Evolutionary conservation across 805 yeast species (phyloP).

Genomic region (Schwanniomyces yamadae): DNA sequence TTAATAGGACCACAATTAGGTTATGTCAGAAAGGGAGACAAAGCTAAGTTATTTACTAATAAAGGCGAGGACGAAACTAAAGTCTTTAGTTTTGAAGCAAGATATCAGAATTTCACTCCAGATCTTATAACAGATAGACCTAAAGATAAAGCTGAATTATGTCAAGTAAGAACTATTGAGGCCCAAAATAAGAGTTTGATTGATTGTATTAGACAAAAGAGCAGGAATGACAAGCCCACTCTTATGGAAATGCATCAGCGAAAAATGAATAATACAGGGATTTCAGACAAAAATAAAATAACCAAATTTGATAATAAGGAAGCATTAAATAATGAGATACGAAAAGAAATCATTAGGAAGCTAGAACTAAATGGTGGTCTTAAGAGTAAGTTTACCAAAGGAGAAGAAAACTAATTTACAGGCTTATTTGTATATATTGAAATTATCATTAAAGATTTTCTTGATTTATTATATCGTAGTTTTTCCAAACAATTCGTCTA

Average conservation of each 20-base stretch:
- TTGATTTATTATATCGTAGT: constrained; percentile 6
- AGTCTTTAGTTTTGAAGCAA: not conserved
- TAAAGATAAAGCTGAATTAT: too few relatives aligned
- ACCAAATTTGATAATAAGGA: constrained; percentile 9
- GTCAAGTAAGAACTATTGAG: too few relatives aligned
- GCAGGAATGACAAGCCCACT: not conserved
- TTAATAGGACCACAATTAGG: constrained; percentile 1
- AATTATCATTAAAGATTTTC: too few relatives aligned
- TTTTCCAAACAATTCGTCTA: constrained; percentile 29
- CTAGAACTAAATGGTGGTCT: constrained; percentile 9
- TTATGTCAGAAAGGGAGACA: not conserved
- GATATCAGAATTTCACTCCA: too few relatives aligned
- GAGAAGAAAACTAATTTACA: too few relatives aligned
- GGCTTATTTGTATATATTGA: too few relatives aligned
- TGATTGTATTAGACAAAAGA: too few relatives aligned
- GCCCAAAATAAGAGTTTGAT: too few relatives aligned
- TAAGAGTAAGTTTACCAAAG: constrained; percentile 7
- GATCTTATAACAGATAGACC: too few relatives aligned
- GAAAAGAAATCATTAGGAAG: constrained; percentile 10
- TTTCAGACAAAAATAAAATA: constrained; percentile 1
- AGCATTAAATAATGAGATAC: constrained; percentile 10
- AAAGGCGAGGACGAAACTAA: not conserved
- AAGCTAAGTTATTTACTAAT: not conserved
- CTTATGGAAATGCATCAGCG: not conserved
- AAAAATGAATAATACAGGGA: not conserved